Evolutionary conservation across 495 filamentous ascomycete genomes (phyloP).

Genomic region (Stereocaulon alpinum): DNA sequence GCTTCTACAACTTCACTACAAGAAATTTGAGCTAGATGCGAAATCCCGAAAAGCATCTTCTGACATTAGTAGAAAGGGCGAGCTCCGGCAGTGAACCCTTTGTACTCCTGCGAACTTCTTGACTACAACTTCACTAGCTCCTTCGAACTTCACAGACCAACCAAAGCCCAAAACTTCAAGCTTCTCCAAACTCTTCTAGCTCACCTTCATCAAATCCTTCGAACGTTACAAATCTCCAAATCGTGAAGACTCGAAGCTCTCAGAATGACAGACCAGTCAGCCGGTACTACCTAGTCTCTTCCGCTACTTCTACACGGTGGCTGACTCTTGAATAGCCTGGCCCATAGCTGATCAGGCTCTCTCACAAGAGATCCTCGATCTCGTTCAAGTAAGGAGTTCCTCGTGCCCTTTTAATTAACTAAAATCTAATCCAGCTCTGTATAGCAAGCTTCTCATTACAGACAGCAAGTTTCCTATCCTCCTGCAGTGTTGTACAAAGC

Average conservation of each 20-base stretch:
- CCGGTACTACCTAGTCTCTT: constrained; percentile 3
- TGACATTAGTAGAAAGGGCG: constrained; percentile 33
- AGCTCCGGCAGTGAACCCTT: constrained; percentile 57
- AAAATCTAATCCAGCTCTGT: constrained; percentile 40
- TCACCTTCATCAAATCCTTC: background rate
- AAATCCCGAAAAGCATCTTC: background rate
- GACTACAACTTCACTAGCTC: no score
- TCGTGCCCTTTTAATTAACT: constrained; percentile 46
- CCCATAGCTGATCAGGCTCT: constrained; percentile 76
- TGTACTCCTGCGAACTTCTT: background rate
- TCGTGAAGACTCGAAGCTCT: background rate
- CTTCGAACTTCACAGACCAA: no score
- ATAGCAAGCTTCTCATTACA: constrained; percentile 43
- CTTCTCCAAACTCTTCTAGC: background rate
- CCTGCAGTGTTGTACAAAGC: background rate
- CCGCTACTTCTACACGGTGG: background rate
- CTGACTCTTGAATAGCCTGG: constrained; percentile 49
- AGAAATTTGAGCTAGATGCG: constrained; percentile 11
- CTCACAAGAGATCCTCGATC: constrained; percentile 71
- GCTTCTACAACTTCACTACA: background rate
- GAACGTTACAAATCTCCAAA: background rate
- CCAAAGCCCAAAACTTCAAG: no score
- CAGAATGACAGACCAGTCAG: constrained; percentile 3
- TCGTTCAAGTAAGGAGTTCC: constrained; percentile 60
- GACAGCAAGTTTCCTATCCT: constrained; percentile 34